These are phyloP conservation scores for Brassica rapa DNA, from an alignment of 345 rosid species.

Conservation along the genomic window DNA sequence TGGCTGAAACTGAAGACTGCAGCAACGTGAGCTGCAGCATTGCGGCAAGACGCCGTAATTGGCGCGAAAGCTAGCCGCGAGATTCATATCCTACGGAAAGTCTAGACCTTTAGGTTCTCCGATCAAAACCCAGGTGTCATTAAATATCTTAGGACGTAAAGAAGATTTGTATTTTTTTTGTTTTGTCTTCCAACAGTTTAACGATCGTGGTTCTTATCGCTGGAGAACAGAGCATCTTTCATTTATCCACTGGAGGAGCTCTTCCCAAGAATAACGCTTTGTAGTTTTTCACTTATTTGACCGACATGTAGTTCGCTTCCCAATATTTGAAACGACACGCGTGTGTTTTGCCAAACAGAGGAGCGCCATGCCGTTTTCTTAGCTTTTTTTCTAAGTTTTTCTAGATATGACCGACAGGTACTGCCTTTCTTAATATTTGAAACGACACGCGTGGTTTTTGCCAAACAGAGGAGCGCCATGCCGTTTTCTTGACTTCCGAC, in stretches of 20 bases:
- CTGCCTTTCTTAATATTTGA: neutral
- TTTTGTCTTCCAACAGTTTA: neutral
- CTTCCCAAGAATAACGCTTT: slow-evolving; percentile 31
- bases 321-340: neutral
- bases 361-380: neutral
- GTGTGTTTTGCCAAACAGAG: neutral
- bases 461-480: neutral
- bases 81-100: slow-evolving; percentile 51
- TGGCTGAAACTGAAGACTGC: slow-evolving; percentile 56
- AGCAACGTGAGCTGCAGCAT: slow-evolving; percentile 55
- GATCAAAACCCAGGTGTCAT: slow-evolving; percentile 35
- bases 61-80: slow-evolving; percentile 56
- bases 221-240: slow-evolving; percentile 34
- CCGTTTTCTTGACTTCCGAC: neutral
- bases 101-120: slow-evolving; percentile 16
- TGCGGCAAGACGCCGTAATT: slow-evolving; percentile 48
- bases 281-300: neutral
- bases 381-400: neutral
- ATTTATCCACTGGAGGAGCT: slow-evolving; percentile 46
- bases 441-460: slow-evolving; percentile 3
- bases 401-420: neutral
- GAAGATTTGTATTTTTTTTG: neutral
- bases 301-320: neutral
- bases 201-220: slow-evolving; percentile 40
- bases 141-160: neutral